Percentiles rank a stretch among this genome's conserved stretches.
These are phyloP conservation scores for Saitozyma sp. DNA, from an alignment of 768 basidiomycete genomes.

Conservation along the genomic window DNA sequence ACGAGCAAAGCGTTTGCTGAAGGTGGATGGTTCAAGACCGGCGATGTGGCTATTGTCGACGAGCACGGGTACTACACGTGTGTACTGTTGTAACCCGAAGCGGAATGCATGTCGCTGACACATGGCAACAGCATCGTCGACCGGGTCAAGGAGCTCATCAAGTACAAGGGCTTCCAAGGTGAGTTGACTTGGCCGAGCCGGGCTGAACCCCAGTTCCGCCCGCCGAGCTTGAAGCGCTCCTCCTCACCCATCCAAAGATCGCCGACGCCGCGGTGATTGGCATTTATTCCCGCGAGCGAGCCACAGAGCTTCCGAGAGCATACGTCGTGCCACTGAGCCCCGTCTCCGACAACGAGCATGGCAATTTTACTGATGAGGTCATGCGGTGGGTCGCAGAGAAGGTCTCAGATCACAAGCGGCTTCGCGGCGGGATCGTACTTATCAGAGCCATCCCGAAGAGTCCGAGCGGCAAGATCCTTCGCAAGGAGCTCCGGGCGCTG, in stretches of 20 bases:
- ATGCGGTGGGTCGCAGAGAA: constrained; percentile 66
- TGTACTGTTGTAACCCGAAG: too few species aligned
- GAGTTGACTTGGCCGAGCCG: constrained; percentile 13
- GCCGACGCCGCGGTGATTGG: constrained; percentile 82
- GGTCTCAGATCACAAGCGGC: constrained; percentile 68
- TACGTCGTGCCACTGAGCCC: constrained; percentile 52
- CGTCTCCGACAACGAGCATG: constrained; percentile 50
- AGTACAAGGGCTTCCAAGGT: constrained; percentile 73
- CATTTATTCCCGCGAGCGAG: constrained; percentile 64
- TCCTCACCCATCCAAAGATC: constrained; percentile 72
- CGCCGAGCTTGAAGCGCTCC: constrained; percentile 76
- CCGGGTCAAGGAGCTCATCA: constrained; percentile 55
- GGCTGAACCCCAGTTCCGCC: constrained; percentile 65
- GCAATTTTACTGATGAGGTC: constrained; percentile 59
- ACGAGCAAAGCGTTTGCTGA: constrained; percentile 66
- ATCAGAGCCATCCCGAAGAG: constrained; percentile 72
- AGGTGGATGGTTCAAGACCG: constrained; percentile 75
- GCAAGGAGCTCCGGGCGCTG: constrained; percentile 69
- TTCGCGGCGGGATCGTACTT: constrained; percentile 68
- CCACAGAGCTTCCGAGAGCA: constrained; percentile 77
- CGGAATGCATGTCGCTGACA: too few species aligned
- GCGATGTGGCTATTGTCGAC: constrained; percentile 72
- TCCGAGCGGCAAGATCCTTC: constrained; percentile 82
- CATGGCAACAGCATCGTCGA: constrained; percentile 42
- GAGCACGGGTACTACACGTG: constrained; percentile 63